Evolutionary conservation across 2,329 filamentous ascomycete genomes (phyloP).

Genomic region (Dryadomyces sulphureus): DNA sequence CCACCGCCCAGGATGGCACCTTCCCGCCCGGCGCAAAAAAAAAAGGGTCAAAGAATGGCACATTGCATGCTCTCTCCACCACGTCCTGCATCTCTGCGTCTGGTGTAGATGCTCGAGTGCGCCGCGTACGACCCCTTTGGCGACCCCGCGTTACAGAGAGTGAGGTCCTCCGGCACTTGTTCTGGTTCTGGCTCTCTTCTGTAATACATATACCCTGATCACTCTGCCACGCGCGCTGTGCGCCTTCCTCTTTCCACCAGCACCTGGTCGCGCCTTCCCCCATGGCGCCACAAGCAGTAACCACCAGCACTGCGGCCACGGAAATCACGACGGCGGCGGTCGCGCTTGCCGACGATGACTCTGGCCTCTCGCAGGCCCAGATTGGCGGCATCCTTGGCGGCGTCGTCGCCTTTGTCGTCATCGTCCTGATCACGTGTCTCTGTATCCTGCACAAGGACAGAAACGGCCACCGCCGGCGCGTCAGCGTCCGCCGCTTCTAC

Average conservation of each 20-base stretch:
- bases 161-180: no score
- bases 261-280: background rate
- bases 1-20: no score
- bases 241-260: background rate
- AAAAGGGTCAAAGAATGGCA: no score
- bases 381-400: slow-evolving; percentile 27
- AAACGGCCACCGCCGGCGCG: background rate
- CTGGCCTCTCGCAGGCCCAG: slow-evolving; percentile 14
- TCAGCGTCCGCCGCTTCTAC: background rate
- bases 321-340: background rate
- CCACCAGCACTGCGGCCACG: background rate
- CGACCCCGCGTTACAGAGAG: no score
- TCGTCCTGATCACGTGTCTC: slow-evolving; percentile 19
- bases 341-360: background rate
- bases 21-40: no score
- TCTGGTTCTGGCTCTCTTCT: no score
- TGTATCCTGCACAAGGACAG: slow-evolving; percentile 13
- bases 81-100: no score
- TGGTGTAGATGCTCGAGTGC: no score
- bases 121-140: no score
- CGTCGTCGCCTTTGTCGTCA: slow-evolving; percentile 21
- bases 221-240: no score
- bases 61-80: no score
- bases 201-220: background rate
- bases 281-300: background rate